Conservation (phyloP, 805 yeast genomes). For the Starmerella apicola region DNA sequence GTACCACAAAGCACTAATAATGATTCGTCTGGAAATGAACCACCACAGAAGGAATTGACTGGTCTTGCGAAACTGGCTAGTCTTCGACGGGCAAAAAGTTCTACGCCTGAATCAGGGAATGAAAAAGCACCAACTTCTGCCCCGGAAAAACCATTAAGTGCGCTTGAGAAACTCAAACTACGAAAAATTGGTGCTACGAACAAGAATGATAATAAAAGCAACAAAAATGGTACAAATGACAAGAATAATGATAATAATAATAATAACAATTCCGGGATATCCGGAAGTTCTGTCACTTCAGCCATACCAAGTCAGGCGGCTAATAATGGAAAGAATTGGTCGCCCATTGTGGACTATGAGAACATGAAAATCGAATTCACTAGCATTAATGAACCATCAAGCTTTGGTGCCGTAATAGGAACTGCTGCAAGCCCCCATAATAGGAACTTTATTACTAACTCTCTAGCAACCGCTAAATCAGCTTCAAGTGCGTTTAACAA, state of each 20-base stretch:
- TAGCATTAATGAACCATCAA: constrained; percentile 8
- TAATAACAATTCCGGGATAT: no score
- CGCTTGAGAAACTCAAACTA: constrained; percentile 3
- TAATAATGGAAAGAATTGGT: not conserved
- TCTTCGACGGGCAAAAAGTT: constrained; percentile 1
- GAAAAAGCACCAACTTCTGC: not conserved
- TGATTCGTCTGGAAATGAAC: not conserved
- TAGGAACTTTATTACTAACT: constrained; percentile 14
- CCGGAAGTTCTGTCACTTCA: no score
- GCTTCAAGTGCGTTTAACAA: constrained; percentile 22
- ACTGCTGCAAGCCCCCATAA: not conserved
- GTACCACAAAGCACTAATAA: not conserved
- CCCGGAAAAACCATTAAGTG: not conserved
- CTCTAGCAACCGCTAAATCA: constrained; percentile 37
- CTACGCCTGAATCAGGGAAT: not conserved
- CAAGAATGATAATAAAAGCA: no score
- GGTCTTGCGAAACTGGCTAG: constrained; percentile 12
- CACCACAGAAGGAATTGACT: not conserved
- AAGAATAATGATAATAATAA: no score
- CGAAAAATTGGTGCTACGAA: no score
- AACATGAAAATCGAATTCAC: not conserved
- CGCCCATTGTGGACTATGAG: not conserved
- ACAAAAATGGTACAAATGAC: no score
- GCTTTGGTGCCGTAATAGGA: constrained; percentile 12
- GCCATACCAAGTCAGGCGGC: no score